Percentiles rank a stretch among this genome's conserved stretches.
These are phyloP conservation scores for Cornus florida DNA, from an alignment of 148 eudicot species.

Conservation along the genomic window DNA sequence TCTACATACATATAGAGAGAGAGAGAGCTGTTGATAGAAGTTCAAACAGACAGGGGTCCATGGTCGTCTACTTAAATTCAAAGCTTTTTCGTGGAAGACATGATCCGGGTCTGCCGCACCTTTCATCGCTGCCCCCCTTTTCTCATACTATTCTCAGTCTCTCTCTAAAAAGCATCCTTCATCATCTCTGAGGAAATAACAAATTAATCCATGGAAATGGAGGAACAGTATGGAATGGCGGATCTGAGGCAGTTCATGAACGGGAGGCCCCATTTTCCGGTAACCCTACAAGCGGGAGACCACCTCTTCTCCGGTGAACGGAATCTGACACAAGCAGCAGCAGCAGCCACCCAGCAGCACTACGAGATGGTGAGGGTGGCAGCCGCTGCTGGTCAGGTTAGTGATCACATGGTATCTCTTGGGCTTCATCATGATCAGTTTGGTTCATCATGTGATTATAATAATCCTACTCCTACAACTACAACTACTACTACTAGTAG, in stretches of 20 bases:
- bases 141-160: neutral
- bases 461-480: slow-evolving; percentile 15
- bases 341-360: slow-evolving; percentile 15
- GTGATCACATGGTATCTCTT: neutral
- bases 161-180: neutral
- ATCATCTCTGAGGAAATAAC: neutral
- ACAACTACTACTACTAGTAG: neutral
- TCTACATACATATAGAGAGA: neutral
- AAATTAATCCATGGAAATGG: slow-evolving; percentile 14
- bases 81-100: slow-evolving; percentile 28
- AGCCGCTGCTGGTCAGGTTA: neutral
- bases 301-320: slow-evolving; percentile 28
- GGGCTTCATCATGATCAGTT: slow-evolving; percentile 12
- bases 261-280: slow-evolving; percentile 19
- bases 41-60: slow-evolving; percentile 20
- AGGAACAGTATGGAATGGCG: slow-evolving; percentile 33
- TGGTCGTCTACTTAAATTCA: slow-evolving; percentile 29
- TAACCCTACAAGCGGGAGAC: slow-evolving; percentile 26
- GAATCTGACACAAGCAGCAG: slow-evolving; percentile 11
- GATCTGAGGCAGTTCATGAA: slow-evolving; percentile 39
- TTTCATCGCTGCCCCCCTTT: slow-evolving; percentile 8
- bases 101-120: slow-evolving; percentile 51
- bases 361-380: slow-evolving; percentile 32
- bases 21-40: slow-evolving; percentile 1
- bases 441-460: slow-evolving; percentile 11